Evolutionary conservation across 768 basidiomycete species (phyloP).

Genomic region (Fistulinella prunicolor): DNA sequence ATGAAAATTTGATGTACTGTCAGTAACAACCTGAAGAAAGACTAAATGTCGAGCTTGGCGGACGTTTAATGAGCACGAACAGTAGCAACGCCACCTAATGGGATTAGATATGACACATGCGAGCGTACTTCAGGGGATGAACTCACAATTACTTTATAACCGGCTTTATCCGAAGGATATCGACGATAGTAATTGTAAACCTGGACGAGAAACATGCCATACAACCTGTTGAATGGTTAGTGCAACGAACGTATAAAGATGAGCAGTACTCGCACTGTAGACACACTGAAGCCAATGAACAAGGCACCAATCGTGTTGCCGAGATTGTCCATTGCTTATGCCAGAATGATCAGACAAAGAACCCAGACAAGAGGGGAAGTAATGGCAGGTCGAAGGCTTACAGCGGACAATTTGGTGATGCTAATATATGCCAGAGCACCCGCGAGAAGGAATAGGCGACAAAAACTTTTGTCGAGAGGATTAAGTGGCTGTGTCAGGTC

Average conservation of each 20-base stretch:
- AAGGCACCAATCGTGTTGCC: conserved; percentile 58
- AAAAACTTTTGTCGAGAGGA: not conserved
- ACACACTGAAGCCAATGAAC: conserved; percentile 55
- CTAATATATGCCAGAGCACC: conserved; percentile 10
- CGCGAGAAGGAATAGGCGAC: conserved; percentile 8
- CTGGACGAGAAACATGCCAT: conserved; percentile 55
- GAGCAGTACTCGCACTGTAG: conserved; percentile 32
- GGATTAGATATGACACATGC: not conserved
- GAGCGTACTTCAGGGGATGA: not conserved
- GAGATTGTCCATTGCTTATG: conserved; percentile 24
- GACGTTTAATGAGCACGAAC: conserved; percentile 19
- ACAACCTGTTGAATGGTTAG: conserved; percentile 38
- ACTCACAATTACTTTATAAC: conserved; percentile 54
- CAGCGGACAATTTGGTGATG: not conserved
- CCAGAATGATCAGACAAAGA: not conserved
- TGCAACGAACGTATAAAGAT: not conserved
- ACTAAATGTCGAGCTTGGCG: not conserved
- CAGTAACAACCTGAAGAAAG: conserved; percentile 42
- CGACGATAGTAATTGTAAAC: conserved; percentile 52
- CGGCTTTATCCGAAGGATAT: conserved; percentile 50
- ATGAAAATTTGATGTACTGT: conserved; percentile 49
- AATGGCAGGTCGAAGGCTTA: not conserved
- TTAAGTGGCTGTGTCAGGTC: not conserved
- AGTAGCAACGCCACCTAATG: conserved; percentile 33
- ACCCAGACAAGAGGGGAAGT: not conserved